Evolutionary conservation across 2,329 filamentous ascomycete species (phyloP), one percentile per base, ranked within the genome.

Genomic region (Colletotrichum costaricense): DNA sequence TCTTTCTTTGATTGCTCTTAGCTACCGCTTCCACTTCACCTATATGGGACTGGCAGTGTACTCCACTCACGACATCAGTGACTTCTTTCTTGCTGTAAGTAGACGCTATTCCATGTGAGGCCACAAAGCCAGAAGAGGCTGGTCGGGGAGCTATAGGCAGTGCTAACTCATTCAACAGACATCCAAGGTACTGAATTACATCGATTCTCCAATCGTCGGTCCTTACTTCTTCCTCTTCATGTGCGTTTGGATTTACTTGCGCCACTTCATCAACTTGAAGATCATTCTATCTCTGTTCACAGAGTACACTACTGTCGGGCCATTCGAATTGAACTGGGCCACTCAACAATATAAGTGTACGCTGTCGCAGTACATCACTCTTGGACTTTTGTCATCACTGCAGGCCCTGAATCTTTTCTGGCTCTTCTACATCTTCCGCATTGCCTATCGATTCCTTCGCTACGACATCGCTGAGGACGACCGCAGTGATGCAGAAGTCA

Each of bases 11-110:
- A 98, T 98, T 77, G 93, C 85, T 72, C 86, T 96, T 79, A 97
- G 94, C 86, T 98, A 98, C 85, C 92, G 95, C 74, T 98, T 98
- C 87, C 95, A 98, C 84, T 98, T 98, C 83, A 97, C 95, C 24
- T 96, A 98, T 84, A 97, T 98, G 81, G 95, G 95, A 30, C 85
- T 98, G 68, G 94, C 95, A 24, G 95, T 98, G 42, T 98, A 98
- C 83, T 95, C 97, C 75, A 98, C 95, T 11, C 95, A 97, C 83
- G 95, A 98, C 80, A 94, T 98, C 75, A 95, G 93, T 73, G 95
- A 98, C 82, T 98, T 98, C 85, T 98, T 98, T 90, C 89, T 98
- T 57, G 95, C 96, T 49, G 94, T 95, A 90, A 84, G 92, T 84
- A 24, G 64, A n/a, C 35, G 22, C 52, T 5, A 26, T 24, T 35